Evolutionary conservation across 1,139 yeast species (phyloP).

Genomic region (Debaryomyces robertsiae): DNA sequence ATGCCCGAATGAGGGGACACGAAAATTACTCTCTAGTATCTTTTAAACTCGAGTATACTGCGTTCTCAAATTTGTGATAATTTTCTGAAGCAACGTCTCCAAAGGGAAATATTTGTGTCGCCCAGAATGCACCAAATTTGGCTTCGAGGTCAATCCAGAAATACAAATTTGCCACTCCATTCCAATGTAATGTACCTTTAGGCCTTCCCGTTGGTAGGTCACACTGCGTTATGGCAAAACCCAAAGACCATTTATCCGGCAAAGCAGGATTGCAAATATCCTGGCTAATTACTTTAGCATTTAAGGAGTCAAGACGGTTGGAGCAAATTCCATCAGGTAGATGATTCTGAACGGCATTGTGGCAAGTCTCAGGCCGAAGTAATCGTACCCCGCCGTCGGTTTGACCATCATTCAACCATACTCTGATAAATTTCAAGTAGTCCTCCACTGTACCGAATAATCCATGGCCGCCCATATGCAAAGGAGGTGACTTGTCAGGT

Average conservation of each 20-base stretch:
- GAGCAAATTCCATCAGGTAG: slow-evolving; percentile 20
- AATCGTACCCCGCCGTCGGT: slow-evolving; percentile 31
- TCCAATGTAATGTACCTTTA: slow-evolving; percentile 32
- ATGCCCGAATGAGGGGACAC: no score
- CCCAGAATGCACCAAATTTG: slow-evolving; percentile 33
- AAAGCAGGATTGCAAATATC: background rate
- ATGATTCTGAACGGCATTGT: slow-evolving; percentile 23
- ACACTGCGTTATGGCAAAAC: slow-evolving; percentile 14
- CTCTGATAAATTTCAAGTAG: slow-evolving; percentile 32
- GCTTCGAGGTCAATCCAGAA: slow-evolving; percentile 38
- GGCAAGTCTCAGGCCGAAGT: slow-evolving; percentile 26
- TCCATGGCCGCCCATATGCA: slow-evolving; percentile 42
- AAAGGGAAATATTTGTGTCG: slow-evolving; percentile 31
- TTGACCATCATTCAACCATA: slow-evolving; percentile 35
- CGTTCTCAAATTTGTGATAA: slow-evolving; percentile 23
- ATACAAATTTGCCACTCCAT: slow-evolving; percentile 35
- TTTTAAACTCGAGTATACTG: slow-evolving; percentile 17
- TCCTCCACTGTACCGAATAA: slow-evolving; percentile 33
- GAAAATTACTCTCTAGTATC: no score
- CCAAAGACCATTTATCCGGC: slow-evolving; percentile 13
- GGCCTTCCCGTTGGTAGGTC: slow-evolving; percentile 32
- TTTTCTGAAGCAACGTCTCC: slow-evolving; percentile 22
- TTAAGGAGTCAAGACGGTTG: slow-evolving; percentile 7
- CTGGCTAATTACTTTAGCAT: background rate
- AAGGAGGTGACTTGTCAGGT: slow-evolving; percentile 21